phyloP scores from a whole-genome alignment of 257 asterid species.

The Salvia hispanica region DNA sequence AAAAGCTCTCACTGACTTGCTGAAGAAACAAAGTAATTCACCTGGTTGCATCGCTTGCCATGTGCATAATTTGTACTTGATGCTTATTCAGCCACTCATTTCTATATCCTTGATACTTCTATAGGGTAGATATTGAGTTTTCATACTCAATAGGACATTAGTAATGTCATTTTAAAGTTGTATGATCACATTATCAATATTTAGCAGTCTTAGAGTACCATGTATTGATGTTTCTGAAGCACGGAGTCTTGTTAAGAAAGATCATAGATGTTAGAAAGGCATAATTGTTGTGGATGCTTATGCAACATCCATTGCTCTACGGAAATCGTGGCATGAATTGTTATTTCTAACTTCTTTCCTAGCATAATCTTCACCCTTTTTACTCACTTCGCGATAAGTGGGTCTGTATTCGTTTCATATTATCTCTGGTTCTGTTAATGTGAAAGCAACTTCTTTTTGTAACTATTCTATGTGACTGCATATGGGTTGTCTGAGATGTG shows the following conservation, averaged over 20 bases:
- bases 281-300: neutral
- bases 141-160: neutral
- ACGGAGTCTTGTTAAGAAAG: too few relatives aligned
- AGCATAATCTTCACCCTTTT: too few relatives aligned
- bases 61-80: constrained; percentile 14
- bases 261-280: neutral
- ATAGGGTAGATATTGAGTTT: neutral
- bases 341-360: too few relatives aligned
- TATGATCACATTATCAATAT: neutral
- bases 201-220: neutral
- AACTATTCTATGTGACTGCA: too few relatives aligned
- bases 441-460: neutral
- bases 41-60: neutral
- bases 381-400: neutral
- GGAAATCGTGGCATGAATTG: neutral
- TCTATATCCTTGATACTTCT: neutral
- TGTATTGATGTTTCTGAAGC: neutral
- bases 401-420: neutral
- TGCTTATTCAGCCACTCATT: neutral
- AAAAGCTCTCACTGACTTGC: neutral
- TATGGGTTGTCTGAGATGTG: too few relatives aligned
- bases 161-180: neutral
- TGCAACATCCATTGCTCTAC: neutral
- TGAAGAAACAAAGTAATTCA: neutral
- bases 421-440: neutral